phyloP scores from a whole-genome alignment of 139 green algal species.

The Picochlorum costavermella region DNA sequence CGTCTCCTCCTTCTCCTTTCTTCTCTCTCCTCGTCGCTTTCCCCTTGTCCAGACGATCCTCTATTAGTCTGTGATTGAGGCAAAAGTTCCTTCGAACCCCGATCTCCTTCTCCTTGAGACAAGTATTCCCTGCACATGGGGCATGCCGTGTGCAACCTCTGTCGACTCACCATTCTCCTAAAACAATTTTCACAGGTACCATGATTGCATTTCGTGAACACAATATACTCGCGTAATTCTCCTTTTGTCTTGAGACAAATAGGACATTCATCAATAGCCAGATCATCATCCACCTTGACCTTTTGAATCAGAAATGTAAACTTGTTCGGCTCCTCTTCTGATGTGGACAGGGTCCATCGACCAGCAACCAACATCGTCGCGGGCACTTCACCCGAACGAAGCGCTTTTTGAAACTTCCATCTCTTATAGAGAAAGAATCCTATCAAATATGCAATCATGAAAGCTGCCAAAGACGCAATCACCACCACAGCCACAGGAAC shows the following conservation, averaged over 20 bases:
- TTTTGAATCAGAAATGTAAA: neutral
- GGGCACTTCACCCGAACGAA: neutral
- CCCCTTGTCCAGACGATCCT: too few species aligned
- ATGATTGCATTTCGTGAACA: slow-evolving; percentile 10
- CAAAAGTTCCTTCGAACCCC: neutral
- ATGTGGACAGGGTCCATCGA: neutral
- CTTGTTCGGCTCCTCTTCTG: neutral
- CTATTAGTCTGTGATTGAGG: too few species aligned
- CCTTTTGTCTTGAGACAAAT: slow-evolving; percentile 2
- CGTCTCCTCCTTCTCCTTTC: neutral
- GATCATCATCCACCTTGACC: neutral
- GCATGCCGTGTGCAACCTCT: slow-evolving; percentile 5
- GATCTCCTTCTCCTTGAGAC: slow-evolving; percentile 1
- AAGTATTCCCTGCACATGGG: neutral
- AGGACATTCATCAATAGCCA: slow-evolving; percentile 1
- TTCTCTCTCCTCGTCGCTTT: neutral
- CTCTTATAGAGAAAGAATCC: slow-evolving; percentile 1
- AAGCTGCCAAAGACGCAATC: neutral
- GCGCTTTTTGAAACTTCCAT: slow-evolving; percentile 3
- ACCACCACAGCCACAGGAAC: neutral
- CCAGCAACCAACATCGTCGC: slow-evolving; percentile 1
- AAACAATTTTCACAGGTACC: slow-evolving; percentile 7
- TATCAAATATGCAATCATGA: neutral
- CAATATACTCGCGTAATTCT: neutral
- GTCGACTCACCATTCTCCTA: slow-evolving; percentile 3